These are phyloP conservation scores for Coemansia aciculifera DNA, from an alignment of 192 early-diverging fungal genomes.

Conservation along the genomic window DNA sequence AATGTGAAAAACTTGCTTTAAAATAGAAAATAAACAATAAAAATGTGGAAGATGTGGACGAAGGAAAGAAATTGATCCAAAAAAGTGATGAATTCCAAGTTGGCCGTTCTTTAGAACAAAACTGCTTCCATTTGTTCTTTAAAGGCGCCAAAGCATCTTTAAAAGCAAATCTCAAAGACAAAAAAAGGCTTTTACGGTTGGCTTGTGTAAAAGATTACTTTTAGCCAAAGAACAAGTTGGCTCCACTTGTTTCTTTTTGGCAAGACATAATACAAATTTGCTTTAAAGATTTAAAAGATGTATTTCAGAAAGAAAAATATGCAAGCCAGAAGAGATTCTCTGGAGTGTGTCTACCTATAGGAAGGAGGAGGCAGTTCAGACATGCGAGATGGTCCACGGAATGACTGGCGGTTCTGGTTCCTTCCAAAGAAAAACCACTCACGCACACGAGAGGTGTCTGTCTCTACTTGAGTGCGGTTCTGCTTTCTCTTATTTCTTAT, in stretches of 20 bases:
- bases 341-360: not conserved
- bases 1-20: not conserved
- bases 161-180: not conserved
- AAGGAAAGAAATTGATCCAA: not conserved
- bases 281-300: not conserved
- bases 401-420: not conserved
- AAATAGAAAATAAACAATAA: not conserved
- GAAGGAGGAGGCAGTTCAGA: not conserved
- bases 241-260: not conserved
- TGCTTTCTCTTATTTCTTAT: conserved; percentile 1
- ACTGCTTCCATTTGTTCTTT: not conserved
- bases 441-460: not conserved
- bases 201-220: not conserved
- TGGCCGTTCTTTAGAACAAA: not conserved
- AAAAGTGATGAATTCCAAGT: not conserved
- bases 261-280: not conserved
- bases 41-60: not conserved
- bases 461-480: not conserved
- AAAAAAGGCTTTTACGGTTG: not conserved
- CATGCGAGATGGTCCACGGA: not conserved
- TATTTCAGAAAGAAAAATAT: not conserved
- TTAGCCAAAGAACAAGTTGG: not conserved
- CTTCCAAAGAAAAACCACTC: not conserved
- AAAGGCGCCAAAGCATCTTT: not conserved
- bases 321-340: not conserved